These are phyloP conservation scores for Cercophora samala DNA, from an alignment of 495 filamentous ascomycete species.

Conservation along the genomic window DNA sequence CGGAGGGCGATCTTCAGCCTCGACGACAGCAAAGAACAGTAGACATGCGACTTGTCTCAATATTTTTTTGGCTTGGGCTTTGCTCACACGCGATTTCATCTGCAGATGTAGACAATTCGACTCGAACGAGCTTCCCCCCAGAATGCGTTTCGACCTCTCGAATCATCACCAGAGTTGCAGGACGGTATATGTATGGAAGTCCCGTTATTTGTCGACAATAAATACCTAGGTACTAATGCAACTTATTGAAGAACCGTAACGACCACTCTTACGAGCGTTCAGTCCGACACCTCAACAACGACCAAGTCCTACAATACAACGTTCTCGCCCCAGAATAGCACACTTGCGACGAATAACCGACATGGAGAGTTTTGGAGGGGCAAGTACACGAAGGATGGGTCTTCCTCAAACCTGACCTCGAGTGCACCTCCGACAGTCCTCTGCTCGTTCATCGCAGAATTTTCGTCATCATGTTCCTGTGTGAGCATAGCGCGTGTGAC, in stretches of 20 bases:
- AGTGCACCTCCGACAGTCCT: background rate
- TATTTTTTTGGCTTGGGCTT: background rate
- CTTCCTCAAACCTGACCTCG: background rate
- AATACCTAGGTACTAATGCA: background rate
- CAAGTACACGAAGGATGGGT: background rate
- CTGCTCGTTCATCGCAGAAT: background rate
- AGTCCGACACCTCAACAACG: background rate
- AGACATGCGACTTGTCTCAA: background rate
- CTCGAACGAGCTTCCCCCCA: background rate
- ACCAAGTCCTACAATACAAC: background rate
- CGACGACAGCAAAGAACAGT: background rate
- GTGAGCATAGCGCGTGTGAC: background rate
- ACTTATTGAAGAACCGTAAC: background rate
- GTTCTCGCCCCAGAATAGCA: background rate
- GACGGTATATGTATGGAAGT: background rate
- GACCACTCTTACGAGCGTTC: background rate
- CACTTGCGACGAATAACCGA: background rate
- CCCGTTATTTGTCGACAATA: background rate
- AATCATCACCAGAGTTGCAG: background rate
- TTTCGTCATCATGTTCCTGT: constrained; percentile 1
- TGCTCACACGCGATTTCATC: background rate
- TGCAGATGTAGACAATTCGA: background rate
- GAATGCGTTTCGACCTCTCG: background rate
- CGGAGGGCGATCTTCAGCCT: background rate
- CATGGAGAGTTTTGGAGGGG: background rate